Evolutionary conservation across 106 monocot genomes (phyloP), one percentile per base, ranked within the genome.

Genomic region (Platanthera zijinensis): DNA sequence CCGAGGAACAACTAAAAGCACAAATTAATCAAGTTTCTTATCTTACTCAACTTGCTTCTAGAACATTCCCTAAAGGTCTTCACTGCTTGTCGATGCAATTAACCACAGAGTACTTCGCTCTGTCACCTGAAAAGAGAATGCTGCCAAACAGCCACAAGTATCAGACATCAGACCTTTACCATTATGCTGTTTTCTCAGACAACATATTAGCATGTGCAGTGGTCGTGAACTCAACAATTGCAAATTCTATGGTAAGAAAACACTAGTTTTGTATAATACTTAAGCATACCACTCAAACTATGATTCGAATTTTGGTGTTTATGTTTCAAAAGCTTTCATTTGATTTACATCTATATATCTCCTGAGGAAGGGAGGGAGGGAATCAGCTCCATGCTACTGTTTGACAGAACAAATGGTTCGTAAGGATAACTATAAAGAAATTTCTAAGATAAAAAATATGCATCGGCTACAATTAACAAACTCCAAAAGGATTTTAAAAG

Each of bases 181-280:
- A 96, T 78, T 87, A 87, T 87, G 93, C 84, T 18, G 82, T 96
- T 63, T 93, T 93, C 62, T 91, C 96, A 72, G 96, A 96, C 84
- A 96, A 93, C 78, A 68, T 93, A n/a, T 81, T 96, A 54, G 93
- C 96, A 57, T 89, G 91, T 82, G 84, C 90, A 45, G 93, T 91
- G 6, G 96, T 86, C 57, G 89, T 96, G 53, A 93, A 93, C 76
- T 96, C 96, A 11, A 89, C 93, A 0, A 25, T 93, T 66, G 80
- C 79, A 5, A 83, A 82, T 21, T 89, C 90, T 14, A 77, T 50
- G 87, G 96, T 96, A 82, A 77, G 75, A 72, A 28, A 48, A 10
- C 8, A 67, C 12, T 5, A 32, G 13, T 30, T 66, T 32, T 66
- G 12, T 66, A 17, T 22, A 6, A 30, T 66, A 19, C 32, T 66